These are phyloP conservation scores for Litsea cubeba DNA, from an alignment of 164 flowering plant species.

Conservation along the genomic window DNA sequence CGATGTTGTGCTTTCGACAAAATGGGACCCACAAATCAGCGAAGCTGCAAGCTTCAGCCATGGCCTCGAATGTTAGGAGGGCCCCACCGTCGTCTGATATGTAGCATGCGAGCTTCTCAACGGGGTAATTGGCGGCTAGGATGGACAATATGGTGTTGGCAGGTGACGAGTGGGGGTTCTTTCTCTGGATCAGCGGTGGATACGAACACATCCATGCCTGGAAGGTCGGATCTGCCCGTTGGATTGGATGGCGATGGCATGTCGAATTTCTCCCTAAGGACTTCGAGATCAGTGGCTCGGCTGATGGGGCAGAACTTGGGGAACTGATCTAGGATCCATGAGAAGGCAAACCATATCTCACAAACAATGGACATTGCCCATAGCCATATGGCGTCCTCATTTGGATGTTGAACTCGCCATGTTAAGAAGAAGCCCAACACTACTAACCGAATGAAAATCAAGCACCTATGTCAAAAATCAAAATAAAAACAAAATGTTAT, in stretches of 20 bases:
- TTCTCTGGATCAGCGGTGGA: constrained; percentile 88
- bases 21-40: constrained; percentile 84
- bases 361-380: constrained; percentile 69
- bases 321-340: constrained; percentile 77
- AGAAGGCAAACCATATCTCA: constrained; percentile 79
- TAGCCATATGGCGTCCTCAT: constrained; percentile 65
- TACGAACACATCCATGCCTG: constrained; percentile 66
- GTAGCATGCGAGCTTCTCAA: constrained; percentile 69
- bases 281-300: constrained; percentile 51
- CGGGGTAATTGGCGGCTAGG: constrained; percentile 65
- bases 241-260: constrained; percentile 67
- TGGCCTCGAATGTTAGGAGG: constrained; percentile 68
- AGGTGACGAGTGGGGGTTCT: constrained; percentile 74
- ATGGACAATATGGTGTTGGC: constrained; percentile 79
- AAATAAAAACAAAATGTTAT: neutral
- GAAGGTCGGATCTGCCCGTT: constrained; percentile 69
- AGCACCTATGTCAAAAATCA: constrained; percentile 28
- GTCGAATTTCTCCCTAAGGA: constrained; percentile 64
- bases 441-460: constrained; percentile 41
- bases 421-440: constrained; percentile 49
- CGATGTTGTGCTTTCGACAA: constrained; percentile 67
- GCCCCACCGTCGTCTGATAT: constrained; percentile 83
- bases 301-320: constrained; percentile 65
- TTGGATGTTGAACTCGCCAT: constrained; percentile 64
- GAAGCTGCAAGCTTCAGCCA: constrained; percentile 85